Percentiles rank a stretch among this genome's conserved stretches.
phyloP scores from a whole-genome alignment of 805 yeast genomes.

The Lachancea nothofagi region DNA sequence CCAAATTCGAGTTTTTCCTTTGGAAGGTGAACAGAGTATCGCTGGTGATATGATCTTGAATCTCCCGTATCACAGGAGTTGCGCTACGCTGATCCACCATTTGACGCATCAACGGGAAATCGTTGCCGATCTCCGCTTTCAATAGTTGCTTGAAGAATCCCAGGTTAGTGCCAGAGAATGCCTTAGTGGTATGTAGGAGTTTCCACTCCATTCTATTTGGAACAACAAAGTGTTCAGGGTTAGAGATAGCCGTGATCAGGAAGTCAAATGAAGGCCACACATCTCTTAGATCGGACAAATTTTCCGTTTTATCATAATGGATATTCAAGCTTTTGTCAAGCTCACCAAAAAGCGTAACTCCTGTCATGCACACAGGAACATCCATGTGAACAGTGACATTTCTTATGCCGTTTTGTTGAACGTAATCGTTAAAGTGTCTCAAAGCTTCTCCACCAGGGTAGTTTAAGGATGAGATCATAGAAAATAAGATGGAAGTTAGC shows the following conservation, averaged over 20 bases:
- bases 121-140: conserved; percentile 16
- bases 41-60: conserved; percentile 18
- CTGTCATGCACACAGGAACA: conserved; percentile 81
- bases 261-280: conserved; percentile 49
- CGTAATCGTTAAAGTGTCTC: conserved; percentile 41
- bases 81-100: conserved; percentile 14
- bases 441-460: conserved; percentile 90
- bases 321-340: conserved; percentile 36
- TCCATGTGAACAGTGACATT: conserved; percentile 59
- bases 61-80: conserved; percentile 14
- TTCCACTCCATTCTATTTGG: conserved; percentile 37
- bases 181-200: conserved; percentile 35
- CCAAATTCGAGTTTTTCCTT: conserved; percentile 9
- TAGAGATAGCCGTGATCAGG: conserved; percentile 39
- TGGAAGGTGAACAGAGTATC: conserved; percentile 31
- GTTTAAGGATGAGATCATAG: conserved; percentile 61
- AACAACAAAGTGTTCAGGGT: conserved; percentile 20
- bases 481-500: conserved; percentile 44
- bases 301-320: conserved; percentile 74
- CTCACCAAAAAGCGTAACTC: conserved; percentile 72
- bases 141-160: conserved; percentile 17
- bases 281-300: conserved; percentile 31
- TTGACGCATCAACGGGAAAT: conserved; percentile 14
- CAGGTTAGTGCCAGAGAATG: conserved; percentile 39
- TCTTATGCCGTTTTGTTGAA: conserved; percentile 27